Conservation (phyloP, 495 filamentous ascomycete species). For the Durotheca rogersii region DNA sequence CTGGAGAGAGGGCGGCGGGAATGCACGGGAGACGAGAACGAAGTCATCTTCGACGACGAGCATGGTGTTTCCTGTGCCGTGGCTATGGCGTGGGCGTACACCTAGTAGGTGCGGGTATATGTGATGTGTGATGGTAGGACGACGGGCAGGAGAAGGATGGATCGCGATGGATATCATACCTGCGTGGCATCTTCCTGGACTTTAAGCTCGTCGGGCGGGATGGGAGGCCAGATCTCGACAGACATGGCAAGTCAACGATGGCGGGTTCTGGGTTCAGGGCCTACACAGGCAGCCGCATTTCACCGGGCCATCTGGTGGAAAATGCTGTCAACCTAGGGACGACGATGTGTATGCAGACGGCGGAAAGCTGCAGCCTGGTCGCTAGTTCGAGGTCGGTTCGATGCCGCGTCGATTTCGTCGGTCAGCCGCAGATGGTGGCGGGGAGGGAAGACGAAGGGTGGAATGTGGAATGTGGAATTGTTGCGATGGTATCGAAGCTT, state of each 20-base stretch:
- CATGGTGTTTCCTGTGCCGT: slow-evolving; percentile 8
- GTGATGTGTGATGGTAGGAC: no score
- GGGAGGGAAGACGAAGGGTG: no score
- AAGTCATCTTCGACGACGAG: slow-evolving; percentile 33
- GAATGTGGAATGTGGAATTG: no score
- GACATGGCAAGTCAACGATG: slow-evolving; percentile 56
- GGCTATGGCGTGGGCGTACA: background rate
- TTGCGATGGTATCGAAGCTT: no score
- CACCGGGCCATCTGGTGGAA: slow-evolving; percentile 11
- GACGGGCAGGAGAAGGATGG: slow-evolving; percentile 9
- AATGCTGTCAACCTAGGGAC: slow-evolving; percentile 1
- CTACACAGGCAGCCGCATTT: slow-evolving; percentile 42
- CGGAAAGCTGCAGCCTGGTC: slow-evolving; percentile 7
- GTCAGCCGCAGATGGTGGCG: no score
- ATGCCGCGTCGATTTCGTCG: no score
- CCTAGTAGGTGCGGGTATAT: background rate
- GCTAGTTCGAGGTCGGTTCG: no score
- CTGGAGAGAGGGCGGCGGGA: background rate
- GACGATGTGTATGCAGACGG: background rate
- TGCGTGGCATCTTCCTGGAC: slow-evolving; percentile 66
- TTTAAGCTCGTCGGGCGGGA: slow-evolving; percentile 63
- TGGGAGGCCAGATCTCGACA: slow-evolving; percentile 73
- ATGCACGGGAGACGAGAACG: slow-evolving; percentile 36
- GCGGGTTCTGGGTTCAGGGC: background rate
- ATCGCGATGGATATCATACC: slow-evolving; percentile 47